Evolutionary conservation across 1,284 basidiomycete genomes (phyloP).

Genomic region (Ganoderma meredithae): DNA sequence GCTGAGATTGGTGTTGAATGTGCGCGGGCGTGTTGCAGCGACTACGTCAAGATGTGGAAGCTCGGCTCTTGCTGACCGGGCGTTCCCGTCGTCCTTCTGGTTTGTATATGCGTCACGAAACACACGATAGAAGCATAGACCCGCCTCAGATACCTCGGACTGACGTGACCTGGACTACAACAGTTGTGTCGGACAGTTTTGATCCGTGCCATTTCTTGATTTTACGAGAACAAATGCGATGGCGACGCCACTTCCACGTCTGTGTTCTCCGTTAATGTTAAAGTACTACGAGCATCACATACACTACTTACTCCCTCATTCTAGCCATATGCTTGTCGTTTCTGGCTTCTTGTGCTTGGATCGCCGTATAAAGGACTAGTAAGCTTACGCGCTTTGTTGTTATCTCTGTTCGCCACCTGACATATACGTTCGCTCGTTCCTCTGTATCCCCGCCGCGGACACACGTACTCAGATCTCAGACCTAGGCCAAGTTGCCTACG

Average conservation of each 20-base stretch:
- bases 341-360: background rate
- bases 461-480: background rate
- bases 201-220: background rate
- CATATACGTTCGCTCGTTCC: conserved; percentile 3
- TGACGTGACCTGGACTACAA: background rate
- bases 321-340: background rate
- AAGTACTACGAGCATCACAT: background rate
- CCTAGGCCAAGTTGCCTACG: too few relatives aligned
- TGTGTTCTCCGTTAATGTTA: background rate
- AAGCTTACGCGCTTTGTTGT: background rate
- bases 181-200: background rate
- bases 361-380: background rate
- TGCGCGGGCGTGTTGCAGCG: conserved; percentile 40
- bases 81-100: background rate
- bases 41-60: conserved; percentile 76
- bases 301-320: background rate
- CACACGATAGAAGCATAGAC: background rate
- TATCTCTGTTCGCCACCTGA: background rate
- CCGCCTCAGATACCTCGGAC: background rate
- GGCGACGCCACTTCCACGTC: background rate
- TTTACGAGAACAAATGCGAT: background rate
- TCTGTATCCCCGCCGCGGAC: background rate
- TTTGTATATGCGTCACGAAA: background rate
- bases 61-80: conserved; percentile 35
- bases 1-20: background rate